Evolutionary conservation across 2,329 filamentous ascomycete genomes (phyloP).

Genomic region (Penicillium fuscoglaucum): DNA sequence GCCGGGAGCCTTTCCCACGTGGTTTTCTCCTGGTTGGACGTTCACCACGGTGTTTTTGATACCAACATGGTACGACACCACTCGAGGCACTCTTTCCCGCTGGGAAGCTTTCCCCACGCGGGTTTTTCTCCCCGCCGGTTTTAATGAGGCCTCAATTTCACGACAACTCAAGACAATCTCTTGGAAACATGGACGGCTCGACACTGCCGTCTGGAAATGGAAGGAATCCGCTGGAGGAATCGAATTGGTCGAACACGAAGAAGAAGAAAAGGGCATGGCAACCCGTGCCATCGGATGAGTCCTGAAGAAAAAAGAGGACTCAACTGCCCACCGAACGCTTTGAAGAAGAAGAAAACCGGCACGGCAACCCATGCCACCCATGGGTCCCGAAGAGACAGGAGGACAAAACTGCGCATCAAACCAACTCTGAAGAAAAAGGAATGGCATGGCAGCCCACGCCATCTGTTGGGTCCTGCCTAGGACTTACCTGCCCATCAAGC

Average conservation of each 20-base stretch:
- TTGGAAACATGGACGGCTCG: background rate
- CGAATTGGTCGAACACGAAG: background rate
- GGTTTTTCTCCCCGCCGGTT: background rate
- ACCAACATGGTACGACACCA: background rate
- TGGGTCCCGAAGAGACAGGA: background rate
- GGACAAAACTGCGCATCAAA: background rate
- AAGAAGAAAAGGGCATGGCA: background rate
- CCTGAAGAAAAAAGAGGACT: background rate
- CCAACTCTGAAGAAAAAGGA: background rate
- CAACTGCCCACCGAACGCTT: background rate
- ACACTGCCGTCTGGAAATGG: background rate
- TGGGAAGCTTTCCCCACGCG: background rate
- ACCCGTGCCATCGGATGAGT: background rate
- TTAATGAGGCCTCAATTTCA: constrained; percentile 1
- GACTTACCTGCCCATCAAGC: too few relatives aligned
- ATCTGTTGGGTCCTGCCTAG: background rate
- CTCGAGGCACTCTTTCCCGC: constrained; percentile 4
- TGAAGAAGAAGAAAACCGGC: background rate
- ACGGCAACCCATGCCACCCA: background rate
- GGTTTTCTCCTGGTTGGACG: background rate
- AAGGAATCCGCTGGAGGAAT: background rate
- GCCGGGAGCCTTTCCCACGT: background rate
- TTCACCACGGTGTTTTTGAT: background rate
- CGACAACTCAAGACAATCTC: background rate
- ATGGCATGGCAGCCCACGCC: background rate